These are phyloP conservation scores for Pleurotus tuoliensis DNA, from an alignment of 768 basidiomycete species.

Conservation along the genomic window DNA sequence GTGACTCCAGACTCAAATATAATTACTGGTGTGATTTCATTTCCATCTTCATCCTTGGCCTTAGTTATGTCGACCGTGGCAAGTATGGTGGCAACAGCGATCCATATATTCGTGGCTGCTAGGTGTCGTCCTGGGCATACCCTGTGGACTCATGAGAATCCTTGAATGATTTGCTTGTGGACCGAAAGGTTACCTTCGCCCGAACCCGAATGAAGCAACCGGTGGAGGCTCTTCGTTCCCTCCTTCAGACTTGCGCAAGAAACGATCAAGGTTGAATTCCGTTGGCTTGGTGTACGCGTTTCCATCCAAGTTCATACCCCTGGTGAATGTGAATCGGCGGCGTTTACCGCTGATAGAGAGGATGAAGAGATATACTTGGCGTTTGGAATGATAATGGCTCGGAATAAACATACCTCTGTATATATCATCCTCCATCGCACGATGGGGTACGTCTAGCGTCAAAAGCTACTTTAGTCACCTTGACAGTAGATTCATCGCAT, in stretches of 20 bases:
- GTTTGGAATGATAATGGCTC: background rate
- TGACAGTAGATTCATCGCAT: background rate
- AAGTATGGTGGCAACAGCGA: slow-evolving; percentile 38
- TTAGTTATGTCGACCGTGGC: slow-evolving; percentile 43
- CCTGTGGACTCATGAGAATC: slow-evolving; percentile 17
- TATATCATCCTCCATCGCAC: slow-evolving; percentile 19
- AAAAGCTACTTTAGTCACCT: no score
- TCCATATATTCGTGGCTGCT: slow-evolving; percentile 43
- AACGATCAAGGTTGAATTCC: slow-evolving; percentile 23
- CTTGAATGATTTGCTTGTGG: no score
- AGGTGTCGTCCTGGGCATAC: slow-evolving; percentile 54
- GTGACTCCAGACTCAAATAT: slow-evolving; percentile 41
- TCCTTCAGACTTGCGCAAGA: slow-evolving; percentile 15
- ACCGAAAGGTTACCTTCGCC: background rate
- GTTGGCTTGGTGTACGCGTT: slow-evolving; percentile 19
- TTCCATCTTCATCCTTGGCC: slow-evolving; percentile 34
- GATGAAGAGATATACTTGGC: background rate
- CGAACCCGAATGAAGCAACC: slow-evolving; percentile 22
- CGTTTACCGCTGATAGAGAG: background rate
- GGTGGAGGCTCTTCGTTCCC: slow-evolving; percentile 21
- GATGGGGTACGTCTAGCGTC: slow-evolving; percentile 13
- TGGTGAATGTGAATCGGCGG: slow-evolving; percentile 1
- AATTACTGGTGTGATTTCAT: slow-evolving; percentile 31
- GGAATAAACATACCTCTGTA: slow-evolving; percentile 27
- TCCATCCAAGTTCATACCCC: slow-evolving; percentile 22